Evolutionary conservation across 1,139 yeast species (phyloP).

Genomic region (Candida sojae): DNA sequence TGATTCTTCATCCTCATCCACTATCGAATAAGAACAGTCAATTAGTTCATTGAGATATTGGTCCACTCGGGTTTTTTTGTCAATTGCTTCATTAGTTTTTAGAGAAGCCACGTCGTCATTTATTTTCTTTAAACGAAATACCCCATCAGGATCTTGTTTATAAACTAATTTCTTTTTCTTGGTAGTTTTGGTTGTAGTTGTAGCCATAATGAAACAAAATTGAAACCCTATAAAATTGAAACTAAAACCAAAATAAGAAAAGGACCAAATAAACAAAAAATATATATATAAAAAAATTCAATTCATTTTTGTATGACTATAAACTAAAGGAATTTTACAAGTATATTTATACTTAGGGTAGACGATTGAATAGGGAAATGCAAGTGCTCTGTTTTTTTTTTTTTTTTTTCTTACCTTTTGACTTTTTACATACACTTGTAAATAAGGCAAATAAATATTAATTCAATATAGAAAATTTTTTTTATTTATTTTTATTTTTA

Average conservation of each 20-base stretch:
- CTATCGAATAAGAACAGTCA: constrained; percentile 27
- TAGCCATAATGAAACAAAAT: constrained; percentile 9
- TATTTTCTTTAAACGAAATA: constrained; percentile 38
- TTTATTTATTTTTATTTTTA: not conserved
- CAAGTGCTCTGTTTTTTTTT: not conserved
- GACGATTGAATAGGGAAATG: not conserved
- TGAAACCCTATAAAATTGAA: not conserved
- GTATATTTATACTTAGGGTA: not conserved
- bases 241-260: not conserved
- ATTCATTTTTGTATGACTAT: too few species aligned
- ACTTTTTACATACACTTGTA: not conserved
- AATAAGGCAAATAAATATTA: too few species aligned
- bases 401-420: not conserved
- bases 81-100: constrained; percentile 6
- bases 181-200: constrained; percentile 15
- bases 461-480: too few species aligned
- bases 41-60: constrained; percentile 31
- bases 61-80: constrained; percentile 24
- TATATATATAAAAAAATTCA: too few species aligned
- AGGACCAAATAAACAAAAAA: not conserved
- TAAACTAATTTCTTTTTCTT: constrained; percentile 36
- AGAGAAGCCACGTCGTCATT: constrained; percentile 17
- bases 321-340: not conserved
- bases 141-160: constrained; percentile 46
- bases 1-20: constrained; percentile 9